Evolutionary conservation across 2,329 filamentous ascomycete species (phyloP).

Genomic region (Colletotrichum gloeosporioides): DNA sequence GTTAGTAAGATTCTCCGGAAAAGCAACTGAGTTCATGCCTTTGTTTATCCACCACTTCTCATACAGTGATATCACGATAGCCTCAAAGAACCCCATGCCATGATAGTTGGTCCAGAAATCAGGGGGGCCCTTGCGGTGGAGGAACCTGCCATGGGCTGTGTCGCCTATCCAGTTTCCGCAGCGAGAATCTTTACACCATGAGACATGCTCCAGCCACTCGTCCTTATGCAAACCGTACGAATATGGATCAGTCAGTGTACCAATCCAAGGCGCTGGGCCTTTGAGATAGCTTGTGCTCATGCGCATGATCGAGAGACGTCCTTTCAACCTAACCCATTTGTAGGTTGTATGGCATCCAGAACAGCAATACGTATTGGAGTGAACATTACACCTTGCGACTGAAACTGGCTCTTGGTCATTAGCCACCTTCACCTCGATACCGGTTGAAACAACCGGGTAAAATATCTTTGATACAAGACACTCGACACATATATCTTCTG

Average conservation of each 20-base stretch:
- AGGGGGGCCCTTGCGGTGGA: background rate
- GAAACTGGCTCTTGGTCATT: background rate
- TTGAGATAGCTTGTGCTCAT: background rate
- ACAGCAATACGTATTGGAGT: background rate
- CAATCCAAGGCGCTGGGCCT: background rate
- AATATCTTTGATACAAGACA: background rate
- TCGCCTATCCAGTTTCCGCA: background rate
- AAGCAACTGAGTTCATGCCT: background rate
- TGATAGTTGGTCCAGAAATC: background rate
- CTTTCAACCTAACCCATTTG: background rate
- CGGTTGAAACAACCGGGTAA: background rate
- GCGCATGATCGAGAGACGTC: background rate
- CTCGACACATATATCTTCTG: background rate
- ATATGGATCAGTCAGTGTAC: background rate
- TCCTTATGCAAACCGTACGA: background rate
- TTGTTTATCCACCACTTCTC: background rate
- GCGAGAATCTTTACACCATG: background rate
- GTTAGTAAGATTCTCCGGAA: background rate
- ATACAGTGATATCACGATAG: background rate
- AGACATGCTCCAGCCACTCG: background rate
- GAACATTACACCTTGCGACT: background rate
- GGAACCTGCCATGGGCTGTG: background rate
- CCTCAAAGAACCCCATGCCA: background rate
- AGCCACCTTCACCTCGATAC: rapidly evolving
- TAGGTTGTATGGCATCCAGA: background rate